Percentiles rank a stretch among this genome's conserved stretches.
These are phyloP conservation scores for Collybia nuda DNA, from an alignment of 768 basidiomycete genomes.

Conservation along the genomic window DNA sequence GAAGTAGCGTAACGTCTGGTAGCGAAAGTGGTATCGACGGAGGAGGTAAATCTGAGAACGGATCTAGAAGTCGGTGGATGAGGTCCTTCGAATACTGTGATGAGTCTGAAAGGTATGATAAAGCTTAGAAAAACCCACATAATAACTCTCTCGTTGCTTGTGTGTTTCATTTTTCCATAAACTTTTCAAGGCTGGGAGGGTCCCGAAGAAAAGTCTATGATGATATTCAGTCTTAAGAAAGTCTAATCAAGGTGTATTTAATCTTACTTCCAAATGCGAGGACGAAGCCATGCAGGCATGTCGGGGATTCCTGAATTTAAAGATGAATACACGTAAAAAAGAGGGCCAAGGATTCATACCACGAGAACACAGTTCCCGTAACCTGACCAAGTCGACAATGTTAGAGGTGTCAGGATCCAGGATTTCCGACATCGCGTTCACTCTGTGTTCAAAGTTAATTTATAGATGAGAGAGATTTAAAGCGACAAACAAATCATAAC, in stretches of 20 bases:
- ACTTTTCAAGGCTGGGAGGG: constrained; percentile 54
- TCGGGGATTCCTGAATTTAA: constrained; percentile 63
- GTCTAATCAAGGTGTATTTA: neutral
- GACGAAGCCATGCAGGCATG: constrained; percentile 73
- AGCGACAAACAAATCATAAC: constrained; percentile 59
- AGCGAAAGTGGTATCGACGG: constrained; percentile 36
- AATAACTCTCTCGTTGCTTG: constrained; percentile 70
- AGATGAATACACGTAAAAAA: constrained; percentile 8
- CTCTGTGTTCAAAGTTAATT: constrained; percentile 32
- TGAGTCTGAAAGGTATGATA: constrained; percentile 5
- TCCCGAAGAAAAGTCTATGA: constrained; percentile 60
- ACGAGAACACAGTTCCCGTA: constrained; percentile 57
- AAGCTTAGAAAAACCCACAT: constrained; percentile 43
- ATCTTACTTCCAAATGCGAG: constrained; percentile 75
- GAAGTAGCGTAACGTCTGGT: constrained; percentile 48
- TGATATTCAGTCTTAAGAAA: constrained; percentile 7
- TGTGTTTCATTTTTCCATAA: constrained; percentile 56
- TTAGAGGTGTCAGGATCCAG: constrained; percentile 50
- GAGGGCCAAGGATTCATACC: constrained; percentile 40
- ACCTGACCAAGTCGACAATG: constrained; percentile 52
- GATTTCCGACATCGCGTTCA: constrained; percentile 58
- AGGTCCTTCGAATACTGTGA: constrained; percentile 53
- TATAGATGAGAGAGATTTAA: neutral
- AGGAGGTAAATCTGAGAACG: constrained; percentile 43
- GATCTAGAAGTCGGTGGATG: constrained; percentile 59